Evolutionary conservation across 139 green algal genomes (phyloP), one percentile per base, ranked within the genome.

Genomic region (Microglena sp.): DNA sequence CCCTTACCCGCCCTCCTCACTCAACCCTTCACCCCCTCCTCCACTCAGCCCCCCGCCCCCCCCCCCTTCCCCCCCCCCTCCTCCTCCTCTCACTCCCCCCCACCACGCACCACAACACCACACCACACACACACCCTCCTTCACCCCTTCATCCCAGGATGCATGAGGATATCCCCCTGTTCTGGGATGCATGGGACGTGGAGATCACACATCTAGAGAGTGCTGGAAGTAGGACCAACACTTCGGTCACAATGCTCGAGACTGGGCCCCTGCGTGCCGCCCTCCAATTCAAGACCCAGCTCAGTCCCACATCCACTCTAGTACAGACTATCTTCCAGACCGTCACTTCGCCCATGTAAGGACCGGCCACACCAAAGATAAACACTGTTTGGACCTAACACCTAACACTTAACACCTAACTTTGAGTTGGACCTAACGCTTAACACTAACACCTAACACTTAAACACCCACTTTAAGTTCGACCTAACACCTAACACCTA

Each of bases 101-200:
- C 40, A 11, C 40, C 40, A 50, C 40, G 18, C 40, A 18, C 40
- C 40, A 18, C 18, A n/a, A n/a, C n/a, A n/a, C n/a, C n/a, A n/a
- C n/a, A n/a, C n/a, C n/a, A n/a, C n/a, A n/a, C n/a, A n/a, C n/a
- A n/a, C n/a, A n/a, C n/a, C n/a, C n/a, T n/a, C n/a, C n/a, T n/a
- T n/a, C n/a, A n/a, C 40, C 40, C 11, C 40, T n/a, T 50, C 40
- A 15, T 31, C n/a, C 45, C 45, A 31, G n/a, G n/a, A 26, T 24
- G 28, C 45, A 55, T 8, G n/a, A 55, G 53, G 68, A 74, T 33
- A 50, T 69, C 5, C 62, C 69, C 26, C 31, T 70, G 6, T 77
- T 73, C 33, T 77, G 71, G 71, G 71, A 77, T 60, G 71, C 71
- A 0, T 77, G 71, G 71, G 71, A 77, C 40, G 54, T 77, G 3